These are phyloP conservation scores for Proliferodiscus dingleyae DNA, from an alignment of 2,329 filamentous ascomycete species.

Conservation along the genomic window DNA sequence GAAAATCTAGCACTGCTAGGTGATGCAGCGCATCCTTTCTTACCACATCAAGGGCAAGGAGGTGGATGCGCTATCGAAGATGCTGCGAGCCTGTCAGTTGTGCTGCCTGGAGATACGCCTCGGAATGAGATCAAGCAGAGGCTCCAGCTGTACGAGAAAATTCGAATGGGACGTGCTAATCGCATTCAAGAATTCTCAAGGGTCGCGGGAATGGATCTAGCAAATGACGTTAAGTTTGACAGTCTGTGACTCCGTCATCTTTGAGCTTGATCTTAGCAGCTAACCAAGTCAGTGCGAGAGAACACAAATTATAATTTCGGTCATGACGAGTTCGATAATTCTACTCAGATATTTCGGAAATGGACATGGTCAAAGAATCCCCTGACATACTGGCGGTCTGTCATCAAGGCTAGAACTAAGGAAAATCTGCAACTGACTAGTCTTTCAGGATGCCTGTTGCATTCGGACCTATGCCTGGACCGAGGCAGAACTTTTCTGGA, in stretches of 20 bases:
- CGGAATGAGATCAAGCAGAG: slow-evolving; percentile 46
- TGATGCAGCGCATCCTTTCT: slow-evolving; percentile 65
- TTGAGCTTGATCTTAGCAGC: neutral
- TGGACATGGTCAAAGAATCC: slow-evolving; percentile 38
- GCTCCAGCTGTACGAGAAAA: slow-evolving; percentile 53
- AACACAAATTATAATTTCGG: slow-evolving; percentile 42
- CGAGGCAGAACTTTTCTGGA: slow-evolving; percentile 15
- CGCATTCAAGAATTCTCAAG: slow-evolving; percentile 55
- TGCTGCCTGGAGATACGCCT: slow-evolving; percentile 47
- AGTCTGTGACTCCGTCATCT: slow-evolving; percentile 35
- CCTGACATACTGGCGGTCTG: slow-evolving; percentile 32
- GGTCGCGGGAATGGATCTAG: neutral
- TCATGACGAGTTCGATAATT: slow-evolving; percentile 49
- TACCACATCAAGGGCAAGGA: slow-evolving; percentile 60
- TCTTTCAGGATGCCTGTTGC: slow-evolving; percentile 35
- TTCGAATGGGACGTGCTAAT: slow-evolving; percentile 52
- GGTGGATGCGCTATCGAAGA: slow-evolving; percentile 64
- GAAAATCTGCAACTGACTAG: neutral
- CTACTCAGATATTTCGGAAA: slow-evolving; percentile 40
- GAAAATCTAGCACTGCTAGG: slow-evolving; percentile 54
- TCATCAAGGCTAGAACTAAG: neutral
- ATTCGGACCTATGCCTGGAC: slow-evolving; percentile 30
- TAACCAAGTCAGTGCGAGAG: slow-evolving; percentile 8
- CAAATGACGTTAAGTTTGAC: slow-evolving; percentile 37
- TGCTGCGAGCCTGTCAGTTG: slow-evolving; percentile 50